Evolutionary conservation across 1,284 basidiomycete genomes (phyloP).

Genomic region (Cutaneotrichosporon sp.): DNA sequence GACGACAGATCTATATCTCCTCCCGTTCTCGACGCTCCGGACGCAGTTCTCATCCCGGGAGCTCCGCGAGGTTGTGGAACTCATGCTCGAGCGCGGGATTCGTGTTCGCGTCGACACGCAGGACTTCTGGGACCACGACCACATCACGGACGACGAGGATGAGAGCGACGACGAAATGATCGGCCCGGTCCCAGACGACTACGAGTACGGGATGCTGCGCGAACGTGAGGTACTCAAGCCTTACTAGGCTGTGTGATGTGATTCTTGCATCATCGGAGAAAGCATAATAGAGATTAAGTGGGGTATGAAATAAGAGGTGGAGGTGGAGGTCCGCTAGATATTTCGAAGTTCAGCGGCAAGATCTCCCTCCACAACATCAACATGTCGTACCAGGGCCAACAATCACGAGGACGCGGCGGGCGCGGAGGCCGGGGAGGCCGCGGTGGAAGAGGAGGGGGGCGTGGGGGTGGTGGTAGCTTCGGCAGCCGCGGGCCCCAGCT

Average conservation of each 20-base stretch:
- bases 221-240: slow-evolving; percentile 44
- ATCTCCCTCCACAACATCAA: not conserved
- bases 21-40: slow-evolving; percentile 74
- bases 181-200: slow-evolving; percentile 23
- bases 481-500: slow-evolving; percentile 37
- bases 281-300: not conserved
- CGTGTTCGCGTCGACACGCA: slow-evolving; percentile 69
- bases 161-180: slow-evolving; percentile 46
- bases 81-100: slow-evolving; percentile 78
- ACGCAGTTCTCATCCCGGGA: slow-evolving; percentile 66
- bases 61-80: slow-evolving; percentile 66
- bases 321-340: slow-evolving; percentile 10
- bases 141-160: slow-evolving; percentile 32
- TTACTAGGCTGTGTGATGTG: slow-evolving; percentile 26
- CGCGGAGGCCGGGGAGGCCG: slow-evolving; percentile 17
- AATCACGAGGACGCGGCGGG: slow-evolving; percentile 15
- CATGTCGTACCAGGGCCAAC: slow-evolving; percentile 14
- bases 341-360: not conserved
- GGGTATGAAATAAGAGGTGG: not conserved
- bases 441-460: slow-evolving; percentile 13
- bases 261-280: not conserved
- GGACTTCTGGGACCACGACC: slow-evolving; percentile 55
- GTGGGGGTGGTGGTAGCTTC: slow-evolving; percentile 10
- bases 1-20: slow-evolving; percentile 71
- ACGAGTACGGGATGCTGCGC: slow-evolving; percentile 43